Evolutionary conservation across 768 basidiomycete genomes (phyloP).

Genomic region (Imleria badia): DNA sequence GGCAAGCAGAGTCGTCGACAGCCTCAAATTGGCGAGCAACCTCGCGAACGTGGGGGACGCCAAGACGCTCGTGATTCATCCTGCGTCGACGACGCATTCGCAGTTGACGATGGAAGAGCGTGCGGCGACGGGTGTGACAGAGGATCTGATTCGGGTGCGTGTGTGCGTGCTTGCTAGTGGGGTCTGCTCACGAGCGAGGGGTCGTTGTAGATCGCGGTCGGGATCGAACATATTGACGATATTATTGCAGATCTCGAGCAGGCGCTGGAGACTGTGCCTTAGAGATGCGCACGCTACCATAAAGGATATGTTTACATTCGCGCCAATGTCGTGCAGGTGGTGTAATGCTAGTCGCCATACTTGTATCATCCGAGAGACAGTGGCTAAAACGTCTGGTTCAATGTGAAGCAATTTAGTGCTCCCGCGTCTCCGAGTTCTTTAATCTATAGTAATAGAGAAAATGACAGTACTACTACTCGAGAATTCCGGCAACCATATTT

Average conservation of each 20-base stretch:
- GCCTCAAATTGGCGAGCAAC: conserved; percentile 37
- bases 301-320: too few relatives aligned
- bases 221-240: conserved; percentile 18
- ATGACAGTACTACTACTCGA: too few relatives aligned
- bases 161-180: background rate
- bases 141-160: conserved; percentile 68
- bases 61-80: conserved; percentile 81
- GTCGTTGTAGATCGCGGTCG: conserved; percentile 12
- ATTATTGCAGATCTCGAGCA: conserved; percentile 17
- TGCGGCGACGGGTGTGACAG: conserved; percentile 63
- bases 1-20: conserved; percentile 37
- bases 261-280: background rate
- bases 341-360: too few relatives aligned
- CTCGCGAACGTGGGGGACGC: conserved; percentile 52
- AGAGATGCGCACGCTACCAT: too few relatives aligned
- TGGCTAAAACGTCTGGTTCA: too few relatives aligned
- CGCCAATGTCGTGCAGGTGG: too few relatives aligned
- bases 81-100: conserved; percentile 74
- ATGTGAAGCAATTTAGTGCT: too few relatives aligned
- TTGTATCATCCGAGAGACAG: too few relatives aligned
- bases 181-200: background rate
- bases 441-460: too few relatives aligned
- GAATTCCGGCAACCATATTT: too few relatives aligned
- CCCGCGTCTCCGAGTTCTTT: too few relatives aligned
- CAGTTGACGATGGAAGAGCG: conserved; percentile 66